These are phyloP conservation scores for Botryotinia convoluta DNA, from an alignment of 2,329 filamentous ascomycete species.

Conservation along the genomic window DNA sequence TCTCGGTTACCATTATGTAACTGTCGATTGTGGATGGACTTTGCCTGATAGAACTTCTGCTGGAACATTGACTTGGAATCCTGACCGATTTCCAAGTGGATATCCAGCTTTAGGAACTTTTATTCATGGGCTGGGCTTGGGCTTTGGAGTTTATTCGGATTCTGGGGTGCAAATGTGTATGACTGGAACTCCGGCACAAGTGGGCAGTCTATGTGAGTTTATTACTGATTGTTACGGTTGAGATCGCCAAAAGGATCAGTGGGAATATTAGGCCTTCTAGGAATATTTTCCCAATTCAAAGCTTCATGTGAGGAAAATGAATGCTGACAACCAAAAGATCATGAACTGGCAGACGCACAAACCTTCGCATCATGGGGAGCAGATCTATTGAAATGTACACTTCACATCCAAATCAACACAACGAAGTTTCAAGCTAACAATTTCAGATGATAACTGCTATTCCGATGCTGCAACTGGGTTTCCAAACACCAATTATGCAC, in stretches of 20 bases:
- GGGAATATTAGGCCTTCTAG: not conserved
- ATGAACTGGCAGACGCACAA: conserved; percentile 32
- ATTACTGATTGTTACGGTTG: not conserved
- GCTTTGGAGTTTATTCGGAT: conserved; percentile 47
- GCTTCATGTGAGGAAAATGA: too few species aligned
- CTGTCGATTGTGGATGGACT: conserved; percentile 52
- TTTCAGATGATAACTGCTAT: conserved; percentile 41
- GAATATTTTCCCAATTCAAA: not conserved
- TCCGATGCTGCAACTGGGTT: conserved; percentile 38
- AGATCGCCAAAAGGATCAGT: not conserved
- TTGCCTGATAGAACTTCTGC: conserved; percentile 34
- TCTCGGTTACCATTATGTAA: conserved; percentile 50
- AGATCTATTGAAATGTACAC: conserved; percentile 45
- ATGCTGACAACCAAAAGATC: conserved; percentile 21
- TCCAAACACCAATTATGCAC: conserved; percentile 39
- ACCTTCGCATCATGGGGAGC: conserved; percentile 37
- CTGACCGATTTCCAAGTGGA: conserved; percentile 43
- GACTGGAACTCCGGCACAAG: conserved; percentile 33
- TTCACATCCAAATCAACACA: not conserved
- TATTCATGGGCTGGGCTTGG: conserved; percentile 42
- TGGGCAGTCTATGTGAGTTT: conserved; percentile 33
- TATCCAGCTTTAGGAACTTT: conserved; percentile 45
- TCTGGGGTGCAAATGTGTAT: conserved; percentile 37
- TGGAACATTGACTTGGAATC: conserved; percentile 44
- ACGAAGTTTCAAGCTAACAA: conserved; percentile 22